Evolutionary conservation across 1,284 basidiomycete genomes (phyloP), one percentile per base, ranked within the genome.

Genomic region (Pseudozyma thailandica): DNA sequence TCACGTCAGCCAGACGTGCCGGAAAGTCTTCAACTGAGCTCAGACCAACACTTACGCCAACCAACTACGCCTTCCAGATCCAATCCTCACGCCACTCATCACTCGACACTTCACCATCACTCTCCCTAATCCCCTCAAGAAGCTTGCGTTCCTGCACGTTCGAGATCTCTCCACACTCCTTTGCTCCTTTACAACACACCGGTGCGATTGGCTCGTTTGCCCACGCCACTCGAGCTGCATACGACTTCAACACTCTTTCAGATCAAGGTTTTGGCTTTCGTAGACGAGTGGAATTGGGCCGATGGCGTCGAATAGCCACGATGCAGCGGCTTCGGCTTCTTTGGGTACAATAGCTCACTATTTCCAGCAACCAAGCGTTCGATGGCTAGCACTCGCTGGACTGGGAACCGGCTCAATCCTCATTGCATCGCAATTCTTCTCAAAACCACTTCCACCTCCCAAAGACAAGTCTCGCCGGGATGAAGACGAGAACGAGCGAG

Each of bases 361-460:
- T 27, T 23, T 64, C 2, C 61, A 57, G 25, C 61, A 71, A n/a
- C 57, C 61, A 0, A 35, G 44, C 42, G 25, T 46, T 15, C 68
- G 68, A n/a, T 64, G 52, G 56, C 50, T 72, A 23, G 43, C 48
- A 1, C 48, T 72, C 16, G 61, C 50, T 18, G 69, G 69, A 44
- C 50, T 72, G 8, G 58, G 69, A 6, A 62, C 69, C 6, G 50
- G 57, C 28, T 72, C 69, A 1, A 28, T 61, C 3, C 35, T 69
- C 33, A 9, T 68, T 18, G 54, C 58, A 12, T 43, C 57, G 10
- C 49, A 35, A 4, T 30, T 64, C 49, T 42, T 53, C 13, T 45
- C 50, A 20, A 35, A 33, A 13, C 37, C 49, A 4, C 26, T 38
- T 8, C n/a, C 44, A 2, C 38, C 15, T 7, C 38, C 20, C 6